phyloP scores from a whole-genome alignment of 371 early-diverging fungal species.

The Blastocladiella emersonii region DNA sequence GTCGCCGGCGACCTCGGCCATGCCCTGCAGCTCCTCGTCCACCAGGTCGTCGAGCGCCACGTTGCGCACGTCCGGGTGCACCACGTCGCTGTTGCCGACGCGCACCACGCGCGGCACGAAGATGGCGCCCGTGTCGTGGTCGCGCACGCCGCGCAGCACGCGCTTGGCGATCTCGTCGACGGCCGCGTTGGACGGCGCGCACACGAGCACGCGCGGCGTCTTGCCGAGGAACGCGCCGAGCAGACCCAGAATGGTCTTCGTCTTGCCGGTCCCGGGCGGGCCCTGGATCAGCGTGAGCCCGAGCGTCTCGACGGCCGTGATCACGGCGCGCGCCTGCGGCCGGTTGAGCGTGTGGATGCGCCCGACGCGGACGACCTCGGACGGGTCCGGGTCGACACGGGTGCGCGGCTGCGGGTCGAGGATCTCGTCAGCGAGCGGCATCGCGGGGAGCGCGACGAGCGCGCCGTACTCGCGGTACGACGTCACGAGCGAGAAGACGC shows the following conservation, averaged over 20 bases:
- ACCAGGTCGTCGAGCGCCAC: neutral
- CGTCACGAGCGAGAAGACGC: slow-evolving; percentile 46
- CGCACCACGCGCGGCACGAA: slow-evolving; percentile 42
- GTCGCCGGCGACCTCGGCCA: neutral
- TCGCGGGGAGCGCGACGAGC: slow-evolving; percentile 46
- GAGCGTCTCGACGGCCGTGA: slow-evolving; percentile 41
- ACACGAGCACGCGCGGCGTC: slow-evolving; percentile 48
- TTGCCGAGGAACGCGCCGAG: slow-evolving; percentile 47
- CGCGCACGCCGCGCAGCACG: slow-evolving; percentile 42
- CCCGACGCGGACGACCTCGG: neutral
- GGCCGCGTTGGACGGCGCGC: slow-evolving; percentile 96
- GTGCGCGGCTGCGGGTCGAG: slow-evolving; percentile 28
- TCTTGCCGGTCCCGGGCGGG: slow-evolving; percentile 85
- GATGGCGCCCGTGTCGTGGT: slow-evolving; percentile 40
- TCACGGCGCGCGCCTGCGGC: slow-evolving; percentile 80
- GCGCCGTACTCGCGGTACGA: slow-evolving; percentile 73
- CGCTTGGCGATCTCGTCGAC: slow-evolving; percentile 89
- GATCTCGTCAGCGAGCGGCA: slow-evolving; percentile 47
- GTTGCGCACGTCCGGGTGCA: neutral
- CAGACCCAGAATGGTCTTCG: slow-evolving; percentile 76
- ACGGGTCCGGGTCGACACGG: slow-evolving; percentile 9
- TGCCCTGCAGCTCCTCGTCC: neutral
- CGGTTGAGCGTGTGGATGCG: slow-evolving; percentile 46
- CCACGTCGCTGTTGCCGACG: neutral
- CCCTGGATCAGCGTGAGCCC: slow-evolving; percentile 86